Base-by-base conservation (phyloP, 768 basidiomycete genomes). In the Mrakia blollopis region DNA sequence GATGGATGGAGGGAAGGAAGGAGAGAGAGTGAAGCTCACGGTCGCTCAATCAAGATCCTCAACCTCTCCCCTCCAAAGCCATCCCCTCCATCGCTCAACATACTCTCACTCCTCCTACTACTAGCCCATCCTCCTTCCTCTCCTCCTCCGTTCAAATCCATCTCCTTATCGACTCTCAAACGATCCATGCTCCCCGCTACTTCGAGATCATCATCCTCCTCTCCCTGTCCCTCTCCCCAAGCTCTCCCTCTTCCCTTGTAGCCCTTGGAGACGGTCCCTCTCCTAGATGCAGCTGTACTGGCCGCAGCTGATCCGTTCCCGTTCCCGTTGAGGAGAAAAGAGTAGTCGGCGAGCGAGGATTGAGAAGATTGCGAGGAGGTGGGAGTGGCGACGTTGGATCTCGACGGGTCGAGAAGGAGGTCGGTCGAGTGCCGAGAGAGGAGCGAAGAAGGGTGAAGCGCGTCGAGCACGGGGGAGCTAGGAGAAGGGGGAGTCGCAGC, bases 231-330 rank as follows among this genome's bases (percentile, higher is more conserved):
- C 14, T 80, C 0, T 81, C 84, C 41, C 88, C 87, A 78, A 85
- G 89, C 18, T 90, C 92, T 81, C 91, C 90, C 4, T 87, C 87
- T 72, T 89, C 90, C 23, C 89, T 91, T n/a, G 83, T 85, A 78
- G 89, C 90, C 80, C 84, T 88, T 76, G 87, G 86, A 79, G 3
- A 41, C 2, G 21, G 52, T 44, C 57, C 71, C 35, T 13, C 52
- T 39, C 14, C 69, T 52, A 8, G 50, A 32, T 21, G 25, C 35
- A 32, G 69, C 44, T 18, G 47, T 54, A 21, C 47, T 50, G 21
- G 47, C 47, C 4, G 47, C 44, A 44, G 11, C 44, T 44, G 44
- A 14, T 2, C 41, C 23, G 68, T 25, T 25, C 13, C 44, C 39
- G 68, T 41, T 25, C 21, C 16, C 47, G 47, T 50, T 50, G 47